Evolutionary conservation across 164 flowering plant genomes (phyloP).

Genomic region (Nymphaea colorata): DNA sequence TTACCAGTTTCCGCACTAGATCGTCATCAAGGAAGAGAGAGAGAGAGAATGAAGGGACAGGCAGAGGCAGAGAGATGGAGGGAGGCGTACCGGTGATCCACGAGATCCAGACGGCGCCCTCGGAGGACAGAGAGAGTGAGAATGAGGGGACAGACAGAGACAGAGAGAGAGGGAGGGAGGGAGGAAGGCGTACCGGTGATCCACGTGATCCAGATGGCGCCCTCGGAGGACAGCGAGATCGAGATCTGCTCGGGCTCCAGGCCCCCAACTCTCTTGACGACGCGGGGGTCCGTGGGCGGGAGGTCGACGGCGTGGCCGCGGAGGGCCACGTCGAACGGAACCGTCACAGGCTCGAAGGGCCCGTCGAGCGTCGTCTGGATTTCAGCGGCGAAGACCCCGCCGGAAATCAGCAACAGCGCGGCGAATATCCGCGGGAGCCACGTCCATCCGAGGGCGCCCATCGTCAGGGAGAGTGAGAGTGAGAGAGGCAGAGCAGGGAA

Average conservation of each 20-base stretch:
- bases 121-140: too few species aligned
- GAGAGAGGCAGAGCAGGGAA: neutral
- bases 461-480: neutral
- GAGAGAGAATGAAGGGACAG: neutral
- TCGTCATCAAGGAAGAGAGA: too few species aligned
- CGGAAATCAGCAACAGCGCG: neutral
- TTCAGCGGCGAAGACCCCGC: neutral
- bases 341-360: conserved; percentile 62
- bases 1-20: too few species aligned
- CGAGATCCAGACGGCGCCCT: conserved; percentile 62
- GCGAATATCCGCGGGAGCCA: neutral
- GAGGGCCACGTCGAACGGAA: conserved; percentile 37
- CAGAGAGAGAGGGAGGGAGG: neutral
- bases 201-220: conserved; percentile 93
- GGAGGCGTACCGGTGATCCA: conserved; percentile 71
- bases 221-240: conserved; percentile 48
- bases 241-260: conserved; percentile 84
- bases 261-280: conserved; percentile 34
- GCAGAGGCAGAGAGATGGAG: neutral
- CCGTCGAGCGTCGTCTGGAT: conserved; percentile 73
- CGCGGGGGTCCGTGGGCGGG: conserved; percentile 57
- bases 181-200: conserved; percentile 47
- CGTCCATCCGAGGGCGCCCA: neutral
- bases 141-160: neutral
- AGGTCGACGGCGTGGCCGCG: conserved; percentile 61